Evolutionary conservation across 345 rosid species (phyloP).

Genomic region (Arabidopsis suecica): DNA sequence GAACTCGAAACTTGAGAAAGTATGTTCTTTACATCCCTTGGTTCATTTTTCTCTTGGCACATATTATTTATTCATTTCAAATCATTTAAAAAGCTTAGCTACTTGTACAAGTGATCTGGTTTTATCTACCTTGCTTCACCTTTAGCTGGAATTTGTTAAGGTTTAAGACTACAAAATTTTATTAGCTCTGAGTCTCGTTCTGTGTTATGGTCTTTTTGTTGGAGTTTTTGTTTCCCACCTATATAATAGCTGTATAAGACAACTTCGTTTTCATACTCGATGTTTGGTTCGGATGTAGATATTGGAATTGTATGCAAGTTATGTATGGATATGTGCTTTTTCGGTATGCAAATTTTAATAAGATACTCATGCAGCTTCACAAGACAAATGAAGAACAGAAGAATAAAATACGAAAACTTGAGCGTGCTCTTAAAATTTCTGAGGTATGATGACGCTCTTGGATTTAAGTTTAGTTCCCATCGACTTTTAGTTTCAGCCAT

Average conservation of each 20-base stretch:
- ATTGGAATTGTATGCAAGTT: conserved; percentile 2
- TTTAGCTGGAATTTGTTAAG: conserved; percentile 9
- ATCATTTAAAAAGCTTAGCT: conserved; percentile 5
- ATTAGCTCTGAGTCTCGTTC: not conserved
- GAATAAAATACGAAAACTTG: conserved; percentile 74
- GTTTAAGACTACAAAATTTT: not conserved
- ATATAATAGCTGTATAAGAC: not conserved
- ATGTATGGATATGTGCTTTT: conserved; percentile 2
- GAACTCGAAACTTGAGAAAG: conserved; percentile 62
- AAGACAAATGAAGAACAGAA: conserved; percentile 72
- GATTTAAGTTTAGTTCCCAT: not conserved
- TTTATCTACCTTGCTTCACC: not conserved
- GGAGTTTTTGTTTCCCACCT: not conserved
- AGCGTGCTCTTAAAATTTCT: conserved; percentile 87
- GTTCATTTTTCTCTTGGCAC: not conserved
- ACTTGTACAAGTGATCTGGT: not conserved
- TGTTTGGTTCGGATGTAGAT: not conserved
- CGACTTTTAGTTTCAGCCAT: not conserved
- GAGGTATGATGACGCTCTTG: conserved; percentile 60
- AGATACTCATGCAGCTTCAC: conserved; percentile 60
- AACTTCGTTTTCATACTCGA: not conserved
- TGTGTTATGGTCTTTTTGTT: not conserved
- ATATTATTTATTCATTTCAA: not conserved
- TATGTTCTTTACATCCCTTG: conserved; percentile 45
- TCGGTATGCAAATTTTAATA: conserved; percentile 6